Evolutionary conservation across 2,329 filamentous ascomycete genomes (phyloP).

Genomic region (Penicillium sp.): DNA sequence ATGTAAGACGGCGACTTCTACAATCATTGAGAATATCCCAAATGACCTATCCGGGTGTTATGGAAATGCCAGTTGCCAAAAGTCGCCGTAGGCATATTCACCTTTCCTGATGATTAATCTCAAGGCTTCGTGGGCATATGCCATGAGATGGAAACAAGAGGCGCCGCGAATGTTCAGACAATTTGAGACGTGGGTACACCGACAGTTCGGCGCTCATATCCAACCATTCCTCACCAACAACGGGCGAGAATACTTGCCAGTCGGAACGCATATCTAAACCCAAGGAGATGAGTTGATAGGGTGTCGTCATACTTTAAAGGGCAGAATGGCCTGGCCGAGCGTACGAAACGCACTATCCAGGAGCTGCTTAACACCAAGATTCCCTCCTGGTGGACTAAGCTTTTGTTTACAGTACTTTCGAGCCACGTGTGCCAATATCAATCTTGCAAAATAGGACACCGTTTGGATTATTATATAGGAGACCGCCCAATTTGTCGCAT

Average conservation of each 20-base stretch:
- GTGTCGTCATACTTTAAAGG: conserved; percentile 4
- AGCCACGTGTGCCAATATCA: not conserved
- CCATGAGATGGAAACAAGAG: conserved; percentile 9
- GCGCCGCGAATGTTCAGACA: conserved; percentile 2
- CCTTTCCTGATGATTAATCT: not conserved
- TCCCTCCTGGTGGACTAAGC: conserved; percentile 3
- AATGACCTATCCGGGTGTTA: no score
- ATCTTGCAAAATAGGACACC: not conserved
- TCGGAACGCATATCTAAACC: not conserved
- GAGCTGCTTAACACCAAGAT: conserved; percentile 1
- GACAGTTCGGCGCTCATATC: conserved; percentile 2
- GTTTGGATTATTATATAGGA: no score
- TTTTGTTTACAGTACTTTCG: not conserved
- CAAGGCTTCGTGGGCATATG: conserved; percentile 6
- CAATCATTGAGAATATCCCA: no score
- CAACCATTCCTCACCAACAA: not conserved
- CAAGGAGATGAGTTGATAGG: conserved; percentile 2
- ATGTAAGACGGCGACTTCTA: no score
- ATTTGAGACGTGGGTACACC: not conserved
- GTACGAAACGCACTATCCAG: conserved; percentile 7
- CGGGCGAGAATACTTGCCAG: not conserved
- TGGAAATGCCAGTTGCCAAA: no score
- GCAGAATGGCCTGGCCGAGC: conserved; percentile 5
- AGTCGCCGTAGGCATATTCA: no score
- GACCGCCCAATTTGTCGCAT: no score